Evolutionary conservation across 495 filamentous ascomycete genomes (phyloP), one percentile per base, ranked within the genome.

Genomic region (Haplographium delicatum): DNA sequence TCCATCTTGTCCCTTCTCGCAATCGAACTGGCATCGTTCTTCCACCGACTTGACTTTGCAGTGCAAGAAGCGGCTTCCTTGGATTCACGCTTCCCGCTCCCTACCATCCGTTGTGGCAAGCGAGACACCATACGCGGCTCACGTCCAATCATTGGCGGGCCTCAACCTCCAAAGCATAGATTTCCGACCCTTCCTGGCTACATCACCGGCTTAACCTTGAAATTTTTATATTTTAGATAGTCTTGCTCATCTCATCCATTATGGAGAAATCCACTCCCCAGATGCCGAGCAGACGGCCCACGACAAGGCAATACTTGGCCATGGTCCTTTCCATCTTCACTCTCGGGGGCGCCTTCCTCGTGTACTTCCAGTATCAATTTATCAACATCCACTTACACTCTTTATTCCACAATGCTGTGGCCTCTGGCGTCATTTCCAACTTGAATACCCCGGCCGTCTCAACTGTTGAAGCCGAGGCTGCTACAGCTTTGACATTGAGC

Each of bases 401-500:
- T 39, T 16, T 39, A 16, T 39, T 39, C 35, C 15, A 16, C 15
- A 39, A 39, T 7, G 7, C 35, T 16, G 16, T 39, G 6, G 6
- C 35, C 15, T 10, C 8, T 16, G 35, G 35, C 35, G 16, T 39
- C 35, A 39, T 39, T 39, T n/a, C n/a, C n/a, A n/a, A n/a, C n/a
- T n/a, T n/a, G n/a, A n/a, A n/a, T n/a, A n/a, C 49, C 11, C 44
- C 49, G 3, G 23, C 19, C 9, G 39, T 22, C 10, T 25, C 39
- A 8, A n/a, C 27, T 9, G 30, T 38, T 13, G 49, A 3, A n/a
- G 30, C 40, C 19, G 41, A 27, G 13, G 27, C 5, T 2, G 68
- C 66, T 16, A 71, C 67, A 18, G 65, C 65, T 0, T 47, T 57
- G 56, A 65, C 70, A 1, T 40, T 46, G 40, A 80, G 75, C 25